A percentile compares a stretch with the other conserved stretches of the same genome.
Evolutionary conservation across 208 protist genomes (phyloP).

Genomic region (Trypanosoma scelopori): DNA sequence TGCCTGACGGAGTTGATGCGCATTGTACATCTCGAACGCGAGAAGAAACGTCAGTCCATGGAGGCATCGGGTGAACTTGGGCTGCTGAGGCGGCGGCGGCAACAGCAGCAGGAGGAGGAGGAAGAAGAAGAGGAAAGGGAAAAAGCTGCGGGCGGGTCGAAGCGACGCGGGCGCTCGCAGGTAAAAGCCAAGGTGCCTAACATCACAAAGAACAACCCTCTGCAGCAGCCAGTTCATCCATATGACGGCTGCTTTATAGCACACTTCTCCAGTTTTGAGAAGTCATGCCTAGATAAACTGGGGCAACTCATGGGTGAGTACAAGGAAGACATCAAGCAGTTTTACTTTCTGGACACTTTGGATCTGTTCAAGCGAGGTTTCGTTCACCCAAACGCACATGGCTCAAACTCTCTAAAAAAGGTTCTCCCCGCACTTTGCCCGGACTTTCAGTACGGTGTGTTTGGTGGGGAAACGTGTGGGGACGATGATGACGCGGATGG

Average conservation of each 20-base stretch:
- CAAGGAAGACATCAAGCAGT: slow-evolving; percentile 78
- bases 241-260: slow-evolving; percentile 89
- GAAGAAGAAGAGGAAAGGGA: slow-evolving; percentile 6
- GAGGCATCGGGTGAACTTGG: slow-evolving; percentile 54
- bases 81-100: slow-evolving; percentile 22
- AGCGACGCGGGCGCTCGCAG: slow-evolving; percentile 16
- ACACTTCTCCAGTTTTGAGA: slow-evolving; percentile 89
- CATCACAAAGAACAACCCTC: slow-evolving; percentile 37
- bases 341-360: slow-evolving; percentile 89
- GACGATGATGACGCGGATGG: slow-evolving; percentile 12
- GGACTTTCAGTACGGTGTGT: slow-evolving; percentile 87
- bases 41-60: slow-evolving; percentile 69
- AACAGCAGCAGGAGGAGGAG: slow-evolving; percentile 24
- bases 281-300: slow-evolving; percentile 84
- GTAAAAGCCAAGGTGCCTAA: slow-evolving; percentile 35
- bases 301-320: slow-evolving; percentile 68
- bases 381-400: slow-evolving; percentile 79
- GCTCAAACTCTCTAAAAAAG: slow-evolving; percentile 91
- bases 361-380: slow-evolving; percentile 81
- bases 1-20: slow-evolving; percentile 81
- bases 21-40: slow-evolving; percentile 70
- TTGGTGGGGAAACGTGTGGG: slow-evolving; percentile 47
- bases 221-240: slow-evolving; percentile 54
- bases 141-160: slow-evolving; percentile 16
- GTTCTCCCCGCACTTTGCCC: slow-evolving; percentile 84